Conservation (phyloP, 163 green algal genomes). For the Scenedesmus sp. region DNA sequence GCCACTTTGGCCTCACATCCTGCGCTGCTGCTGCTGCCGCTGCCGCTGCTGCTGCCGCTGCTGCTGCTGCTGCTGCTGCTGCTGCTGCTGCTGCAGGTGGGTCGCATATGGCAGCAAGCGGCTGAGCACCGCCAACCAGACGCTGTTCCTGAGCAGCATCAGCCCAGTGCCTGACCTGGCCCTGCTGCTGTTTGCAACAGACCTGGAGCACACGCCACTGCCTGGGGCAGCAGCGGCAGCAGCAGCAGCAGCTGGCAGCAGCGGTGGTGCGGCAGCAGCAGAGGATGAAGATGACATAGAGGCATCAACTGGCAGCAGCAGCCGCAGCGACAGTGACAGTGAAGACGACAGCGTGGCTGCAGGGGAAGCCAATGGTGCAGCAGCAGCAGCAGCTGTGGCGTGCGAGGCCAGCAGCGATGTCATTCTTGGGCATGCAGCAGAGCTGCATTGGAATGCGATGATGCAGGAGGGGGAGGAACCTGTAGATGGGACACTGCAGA, state of each 20-base stretch:
- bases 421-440: no score
- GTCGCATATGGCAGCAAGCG: constrained; percentile 35
- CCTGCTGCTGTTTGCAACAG: constrained; percentile 34
- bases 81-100: constrained; percentile 28
- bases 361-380: neutral
- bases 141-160: neutral
- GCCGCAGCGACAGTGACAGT: no score
- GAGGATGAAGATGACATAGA: neutral
- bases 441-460: no score
- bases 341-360: neutral
- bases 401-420: no score
- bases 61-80: neutral
- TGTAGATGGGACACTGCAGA: no score
- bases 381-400: neutral
- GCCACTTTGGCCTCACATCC: no score
- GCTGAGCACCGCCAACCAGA: neutral
- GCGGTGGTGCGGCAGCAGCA: neutral
- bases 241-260: neutral
- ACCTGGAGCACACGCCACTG: neutral
- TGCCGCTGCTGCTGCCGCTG: neutral
- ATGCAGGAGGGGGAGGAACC: no score
- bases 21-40: no score
- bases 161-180: constrained; percentile 27
- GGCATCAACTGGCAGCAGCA: no score
- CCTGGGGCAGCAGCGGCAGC: neutral